A percentile compares a stretch with the other conserved stretches of the same genome.
phyloP scores from a whole-genome alignment of 2,329 filamentous ascomycete species.

The Geosmithia flava region DNA sequence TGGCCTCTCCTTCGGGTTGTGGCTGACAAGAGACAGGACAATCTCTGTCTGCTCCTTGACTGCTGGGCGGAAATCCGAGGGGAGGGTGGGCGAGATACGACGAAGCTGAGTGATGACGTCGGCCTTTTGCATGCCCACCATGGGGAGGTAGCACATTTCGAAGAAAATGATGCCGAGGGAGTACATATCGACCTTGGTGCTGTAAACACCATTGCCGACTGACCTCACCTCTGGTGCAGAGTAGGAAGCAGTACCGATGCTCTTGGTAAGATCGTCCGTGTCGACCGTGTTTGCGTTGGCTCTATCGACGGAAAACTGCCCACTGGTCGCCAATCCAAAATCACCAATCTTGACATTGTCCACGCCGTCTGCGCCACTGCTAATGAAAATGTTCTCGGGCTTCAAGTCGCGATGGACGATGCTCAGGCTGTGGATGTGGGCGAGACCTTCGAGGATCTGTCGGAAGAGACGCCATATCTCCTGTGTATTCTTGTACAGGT shows the following conservation, averaged over 20 bases:
- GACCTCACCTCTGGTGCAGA: slow-evolving; percentile 86
- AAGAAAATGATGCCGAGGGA: slow-evolving; percentile 96
- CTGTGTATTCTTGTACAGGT: slow-evolving; percentile 59
- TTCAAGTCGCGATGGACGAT: slow-evolving; percentile 96
- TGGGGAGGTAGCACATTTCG: slow-evolving; percentile 75
- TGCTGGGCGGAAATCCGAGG: slow-evolving; percentile 55
- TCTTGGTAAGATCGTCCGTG: slow-evolving; percentile 54
- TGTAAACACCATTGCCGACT: slow-evolving; percentile 64
- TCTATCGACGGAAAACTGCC: slow-evolving; percentile 58
- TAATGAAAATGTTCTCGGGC: slow-evolving; percentile 93
- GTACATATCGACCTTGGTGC: slow-evolving; percentile 96
- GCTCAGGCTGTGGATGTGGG: slow-evolving; percentile 78
- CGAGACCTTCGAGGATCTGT: slow-evolving; percentile 80
- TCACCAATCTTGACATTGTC: slow-evolving; percentile 94
- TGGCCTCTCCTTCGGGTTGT: slow-evolving; percentile 72
- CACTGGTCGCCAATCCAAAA: slow-evolving; percentile 86
- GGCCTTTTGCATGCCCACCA: slow-evolving; percentile 55
- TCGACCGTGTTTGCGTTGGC: slow-evolving; percentile 26
- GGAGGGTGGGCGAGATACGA: slow-evolving; percentile 54
- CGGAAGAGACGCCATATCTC: slow-evolving; percentile 86
- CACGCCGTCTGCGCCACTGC: slow-evolving; percentile 51
- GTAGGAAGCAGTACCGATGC: slow-evolving; percentile 73
- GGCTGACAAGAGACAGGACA: slow-evolving; percentile 66
- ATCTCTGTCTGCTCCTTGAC: slow-evolving; percentile 69
- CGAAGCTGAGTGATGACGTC: slow-evolving; percentile 56